Percentiles rank a stretch among this genome's conserved stretches.
phyloP scores from a whole-genome alignment of 208 protist genomes.

The Acanthamoeba castellanii region DNA sequence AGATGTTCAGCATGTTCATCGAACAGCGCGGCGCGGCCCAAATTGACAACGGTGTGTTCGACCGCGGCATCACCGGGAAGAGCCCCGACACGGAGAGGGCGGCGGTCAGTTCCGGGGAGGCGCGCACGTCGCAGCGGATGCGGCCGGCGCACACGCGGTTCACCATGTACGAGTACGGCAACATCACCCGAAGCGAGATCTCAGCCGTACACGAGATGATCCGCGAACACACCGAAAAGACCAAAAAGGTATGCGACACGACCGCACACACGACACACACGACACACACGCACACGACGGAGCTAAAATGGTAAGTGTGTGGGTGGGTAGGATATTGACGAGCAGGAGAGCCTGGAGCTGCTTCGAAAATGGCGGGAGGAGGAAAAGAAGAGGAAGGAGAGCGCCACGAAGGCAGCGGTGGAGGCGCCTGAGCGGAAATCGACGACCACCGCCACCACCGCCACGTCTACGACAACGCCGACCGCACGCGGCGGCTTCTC shows the following conservation, averaged over 20 bases:
- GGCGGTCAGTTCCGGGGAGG: neutral
- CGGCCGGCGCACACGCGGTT: slow-evolving; percentile 71
- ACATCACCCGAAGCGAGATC: slow-evolving; percentile 71
- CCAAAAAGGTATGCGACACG: slow-evolving; percentile 29
- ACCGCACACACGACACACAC: neutral
- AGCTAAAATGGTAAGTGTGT: neutral
- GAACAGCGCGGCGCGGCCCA: slow-evolving; percentile 34
- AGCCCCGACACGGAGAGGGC: neutral
- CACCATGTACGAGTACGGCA: slow-evolving; percentile 75
- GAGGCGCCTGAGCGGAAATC: neutral
- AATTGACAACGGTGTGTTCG: slow-evolving; percentile 64
- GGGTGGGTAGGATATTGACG: slow-evolving; percentile 42
- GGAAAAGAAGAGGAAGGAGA: slow-evolving; percentile 62
- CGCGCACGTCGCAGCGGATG: slow-evolving; percentile 16
- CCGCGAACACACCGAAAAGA: neutral
- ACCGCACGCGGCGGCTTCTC: neutral
- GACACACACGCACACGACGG: neutral
- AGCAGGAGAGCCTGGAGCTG: slow-evolving; percentile 66
- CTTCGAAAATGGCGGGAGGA: slow-evolving; percentile 58
- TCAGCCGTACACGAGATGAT: slow-evolving; percentile 67
- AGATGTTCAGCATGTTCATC: slow-evolving; percentile 75
- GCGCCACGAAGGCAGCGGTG: neutral
- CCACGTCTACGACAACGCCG: neutral
- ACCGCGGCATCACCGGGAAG: slow-evolving; percentile 23
- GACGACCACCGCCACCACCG: neutral